phyloP scores from a whole-genome alignment of 306 rosid genomes.

The Quercus wislizeni region DNA sequence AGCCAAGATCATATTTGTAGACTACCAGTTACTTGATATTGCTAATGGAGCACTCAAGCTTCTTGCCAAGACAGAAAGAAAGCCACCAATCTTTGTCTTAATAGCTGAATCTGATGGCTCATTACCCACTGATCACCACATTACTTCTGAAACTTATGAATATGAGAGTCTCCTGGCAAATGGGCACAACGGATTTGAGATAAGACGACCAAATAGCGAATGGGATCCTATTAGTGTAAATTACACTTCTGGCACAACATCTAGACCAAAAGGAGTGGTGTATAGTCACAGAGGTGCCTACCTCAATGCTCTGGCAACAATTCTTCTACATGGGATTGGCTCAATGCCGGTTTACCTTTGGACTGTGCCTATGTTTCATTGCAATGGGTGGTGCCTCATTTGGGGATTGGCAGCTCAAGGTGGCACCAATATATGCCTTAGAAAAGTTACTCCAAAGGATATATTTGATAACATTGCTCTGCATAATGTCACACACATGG shows the following conservation, averaged over 20 bases:
- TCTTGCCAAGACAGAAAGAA: conserved; percentile 24
- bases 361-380: conserved; percentile 86
- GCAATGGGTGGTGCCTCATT: conserved; percentile 87
- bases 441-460: conserved; percentile 57
- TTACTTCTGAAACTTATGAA: conserved; percentile 35
- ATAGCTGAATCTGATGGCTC: conserved; percentile 43
- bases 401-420: conserved; percentile 89
- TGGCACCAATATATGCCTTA: conserved; percentile 64
- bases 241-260: conserved; percentile 92
- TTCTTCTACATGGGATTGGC: conserved; percentile 61
- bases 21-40: conserved; percentile 55
- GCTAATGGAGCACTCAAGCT: conserved; percentile 53
- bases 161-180: conserved; percentile 52
- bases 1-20: conserved; percentile 71
- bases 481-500: conserved; percentile 78
- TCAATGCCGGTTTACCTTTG: conserved; percentile 76
- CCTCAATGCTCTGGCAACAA: conserved; percentile 65
- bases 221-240: conserved; percentile 79
- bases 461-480: conserved; percentile 49
- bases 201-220: conserved; percentile 58
- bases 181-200: conserved; percentile 48
- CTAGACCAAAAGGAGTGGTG: conserved; percentile 88
- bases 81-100: conserved; percentile 53
- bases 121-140: conserved; percentile 8
- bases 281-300: conserved; percentile 84